Evolutionary conservation across 2,329 filamentous ascomycete genomes (phyloP).

Genomic region (Chaetomium olivaceum): DNA sequence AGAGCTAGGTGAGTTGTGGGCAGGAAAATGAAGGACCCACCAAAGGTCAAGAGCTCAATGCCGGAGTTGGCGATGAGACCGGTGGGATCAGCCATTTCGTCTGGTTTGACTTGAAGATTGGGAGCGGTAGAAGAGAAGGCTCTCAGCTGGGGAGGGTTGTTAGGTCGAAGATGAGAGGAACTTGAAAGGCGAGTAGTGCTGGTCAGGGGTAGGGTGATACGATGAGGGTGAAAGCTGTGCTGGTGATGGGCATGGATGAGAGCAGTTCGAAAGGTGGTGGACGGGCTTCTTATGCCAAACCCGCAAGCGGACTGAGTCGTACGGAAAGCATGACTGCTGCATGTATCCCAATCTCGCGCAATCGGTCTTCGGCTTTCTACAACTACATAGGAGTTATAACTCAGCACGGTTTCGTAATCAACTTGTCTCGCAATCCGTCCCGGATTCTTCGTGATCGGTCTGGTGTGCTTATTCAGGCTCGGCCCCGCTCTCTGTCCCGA

Average conservation of each 20-base stretch:
- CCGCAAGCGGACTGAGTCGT: background rate
- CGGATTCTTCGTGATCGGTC: background rate
- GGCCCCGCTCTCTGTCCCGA: background rate
- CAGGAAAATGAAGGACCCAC: conserved; percentile 34
- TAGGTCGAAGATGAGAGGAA: background rate
- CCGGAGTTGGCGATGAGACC: conserved; percentile 63
- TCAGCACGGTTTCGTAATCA: background rate
- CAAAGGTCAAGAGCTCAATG: conserved; percentile 64
- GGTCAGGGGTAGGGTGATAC: background rate
- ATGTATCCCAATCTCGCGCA: background rate
- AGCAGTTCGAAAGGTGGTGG: background rate
- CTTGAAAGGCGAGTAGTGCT: background rate
- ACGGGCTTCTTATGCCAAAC: conserved; percentile 9
- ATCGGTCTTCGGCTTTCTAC: background rate
- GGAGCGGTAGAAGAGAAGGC: background rate
- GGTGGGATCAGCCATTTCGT: conserved; percentile 46
- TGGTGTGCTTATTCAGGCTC: background rate
- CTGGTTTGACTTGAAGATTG: conserved; percentile 17
- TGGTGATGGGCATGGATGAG: background rate
- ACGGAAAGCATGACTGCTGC: background rate
- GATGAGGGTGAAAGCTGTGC: background rate
- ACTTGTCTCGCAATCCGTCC: background rate
- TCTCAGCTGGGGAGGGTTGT: background rate
- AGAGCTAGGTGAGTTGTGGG: conserved; percentile 2
- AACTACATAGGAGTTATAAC: background rate